Percentiles rank a stretch among this genome's conserved stretches.
phyloP scores from a whole-genome alignment of 1,284 basidiomycete species.

The Puccinia triticina region DNA sequence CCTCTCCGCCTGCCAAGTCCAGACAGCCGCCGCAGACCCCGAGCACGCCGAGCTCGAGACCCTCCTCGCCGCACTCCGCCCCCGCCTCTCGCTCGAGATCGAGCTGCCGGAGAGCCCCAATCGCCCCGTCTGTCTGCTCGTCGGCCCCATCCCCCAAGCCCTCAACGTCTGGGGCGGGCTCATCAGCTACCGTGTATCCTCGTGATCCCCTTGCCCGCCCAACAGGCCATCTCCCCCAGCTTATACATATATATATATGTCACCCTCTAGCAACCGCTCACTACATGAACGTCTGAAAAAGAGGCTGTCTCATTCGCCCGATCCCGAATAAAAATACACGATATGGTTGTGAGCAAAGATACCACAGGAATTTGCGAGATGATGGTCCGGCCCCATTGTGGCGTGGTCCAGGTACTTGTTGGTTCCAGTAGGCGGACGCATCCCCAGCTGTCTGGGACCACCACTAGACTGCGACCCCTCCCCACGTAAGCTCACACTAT shows the following conservation, averaged over 20 bases:
- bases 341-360: no score
- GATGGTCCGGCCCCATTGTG: no score
- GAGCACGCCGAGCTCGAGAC: background rate
- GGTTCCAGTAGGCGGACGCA: no score
- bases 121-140: background rate
- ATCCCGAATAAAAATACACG: no score
- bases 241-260: background rate
- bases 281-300: no score
- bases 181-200: slow-evolving; percentile 11
- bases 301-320: no score
- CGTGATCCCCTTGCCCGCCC: background rate
- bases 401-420: no score
- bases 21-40: background rate
- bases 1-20: background rate
- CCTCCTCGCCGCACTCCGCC: background rate
- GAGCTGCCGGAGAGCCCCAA: background rate
- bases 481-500: no score
- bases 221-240: background rate
- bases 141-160: background rate
- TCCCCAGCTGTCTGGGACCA: no score
- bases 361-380: no score
- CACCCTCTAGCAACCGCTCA: no score
- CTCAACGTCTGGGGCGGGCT: background rate
- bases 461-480: no score
- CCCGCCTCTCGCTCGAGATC: background rate